Evolutionary conservation across 768 basidiomycete species (phyloP).

Genomic region (Leucocoprinus birnbaumii): DNA sequence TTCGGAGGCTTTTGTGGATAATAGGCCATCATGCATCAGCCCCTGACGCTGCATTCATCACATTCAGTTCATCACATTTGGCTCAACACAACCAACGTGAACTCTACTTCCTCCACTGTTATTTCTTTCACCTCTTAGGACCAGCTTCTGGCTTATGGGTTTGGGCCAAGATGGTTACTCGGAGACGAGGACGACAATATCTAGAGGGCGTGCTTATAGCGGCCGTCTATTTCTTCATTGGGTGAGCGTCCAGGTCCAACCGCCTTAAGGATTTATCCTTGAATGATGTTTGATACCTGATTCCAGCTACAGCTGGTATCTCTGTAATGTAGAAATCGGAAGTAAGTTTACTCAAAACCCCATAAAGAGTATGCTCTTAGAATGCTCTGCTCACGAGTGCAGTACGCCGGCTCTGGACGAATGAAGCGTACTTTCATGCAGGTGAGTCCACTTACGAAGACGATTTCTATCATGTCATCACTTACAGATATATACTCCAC

Average conservation of each 20-base stretch:
- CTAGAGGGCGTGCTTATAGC: neutral
- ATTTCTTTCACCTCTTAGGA: neutral
- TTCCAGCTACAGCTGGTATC: slow-evolving; percentile 32
- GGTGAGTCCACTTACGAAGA: slow-evolving; percentile 14
- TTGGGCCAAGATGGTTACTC: neutral
- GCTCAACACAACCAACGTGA: no score
- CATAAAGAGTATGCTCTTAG: neutral
- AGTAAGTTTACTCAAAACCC: slow-evolving; percentile 17
- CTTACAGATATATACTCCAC: neutral
- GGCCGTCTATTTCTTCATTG: slow-evolving; percentile 3
- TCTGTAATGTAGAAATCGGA: slow-evolving; percentile 28
- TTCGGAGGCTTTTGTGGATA: no score
- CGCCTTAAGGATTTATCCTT: neutral
- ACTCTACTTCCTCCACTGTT: neutral
- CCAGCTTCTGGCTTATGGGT: neutral
- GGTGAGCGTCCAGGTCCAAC: neutral
- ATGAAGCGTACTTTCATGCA: slow-evolving; percentile 18
- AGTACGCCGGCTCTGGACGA: slow-evolving; percentile 30
- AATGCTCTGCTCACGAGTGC: neutral
- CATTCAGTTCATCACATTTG: no score
- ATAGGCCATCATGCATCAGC: no score
- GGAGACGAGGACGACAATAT: neutral
- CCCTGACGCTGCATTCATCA: no score
- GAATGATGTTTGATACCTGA: neutral
- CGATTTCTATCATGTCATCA: neutral